These are phyloP conservation scores for Xylaria digitata DNA, from an alignment of 2,329 filamentous ascomycete genomes.

Conservation along the genomic window DNA sequence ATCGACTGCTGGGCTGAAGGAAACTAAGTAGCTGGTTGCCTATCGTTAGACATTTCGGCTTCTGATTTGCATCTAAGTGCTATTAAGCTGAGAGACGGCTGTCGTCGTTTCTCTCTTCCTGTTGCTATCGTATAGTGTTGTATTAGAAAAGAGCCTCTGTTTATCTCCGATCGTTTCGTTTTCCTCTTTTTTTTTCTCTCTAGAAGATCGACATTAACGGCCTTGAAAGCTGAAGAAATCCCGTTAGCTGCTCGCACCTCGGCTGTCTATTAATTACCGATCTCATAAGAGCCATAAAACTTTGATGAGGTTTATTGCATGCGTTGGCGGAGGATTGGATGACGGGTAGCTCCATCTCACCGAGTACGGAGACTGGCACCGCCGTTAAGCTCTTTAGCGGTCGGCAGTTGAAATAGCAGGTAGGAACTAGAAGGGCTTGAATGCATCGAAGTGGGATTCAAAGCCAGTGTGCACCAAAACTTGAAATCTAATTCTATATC, in stretches of 20 bases:
- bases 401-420: constrained; percentile 32
- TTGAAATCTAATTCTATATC: constrained; percentile 18
- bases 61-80: neutral
- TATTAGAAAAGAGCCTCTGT: neutral
- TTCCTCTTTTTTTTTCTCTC: too few relatives aligned
- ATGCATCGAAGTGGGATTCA: constrained; percentile 13
- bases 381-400: constrained; percentile 22
- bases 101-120: neutral
- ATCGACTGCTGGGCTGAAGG: neutral
- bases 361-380: constrained; percentile 27
- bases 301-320: constrained; percentile 1
- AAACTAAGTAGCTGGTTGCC: too few relatives aligned
- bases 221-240: constrained; percentile 1
- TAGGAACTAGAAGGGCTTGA: constrained; percentile 1
- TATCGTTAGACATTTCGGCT: too few relatives aligned
- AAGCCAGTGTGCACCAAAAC: constrained; percentile 10
- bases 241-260: constrained; percentile 13
- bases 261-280: constrained; percentile 16
- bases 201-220: neutral
- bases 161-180: neutral
- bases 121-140: neutral
- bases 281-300: neutral
- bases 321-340: neutral
- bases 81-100: neutral
- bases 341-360: constrained; percentile 13